Conservation (phyloP, 495 filamentous ascomycete species). For the Terfezia claveryi region DNA sequence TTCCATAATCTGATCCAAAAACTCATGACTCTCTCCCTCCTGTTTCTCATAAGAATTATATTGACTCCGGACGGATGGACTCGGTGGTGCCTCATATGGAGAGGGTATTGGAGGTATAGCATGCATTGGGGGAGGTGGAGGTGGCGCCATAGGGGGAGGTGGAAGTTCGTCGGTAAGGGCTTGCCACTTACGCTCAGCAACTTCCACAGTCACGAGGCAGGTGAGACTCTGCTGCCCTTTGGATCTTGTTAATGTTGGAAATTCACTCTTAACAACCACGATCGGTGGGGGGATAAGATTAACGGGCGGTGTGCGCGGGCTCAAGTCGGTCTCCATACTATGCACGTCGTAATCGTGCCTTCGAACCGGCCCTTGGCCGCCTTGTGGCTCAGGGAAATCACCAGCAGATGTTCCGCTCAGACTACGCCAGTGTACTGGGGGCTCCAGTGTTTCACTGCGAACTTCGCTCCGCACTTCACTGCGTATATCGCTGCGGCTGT, state of each 20-base stretch:
- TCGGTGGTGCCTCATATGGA: slow-evolving; percentile 5
- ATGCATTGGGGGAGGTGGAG: slow-evolving; percentile 15
- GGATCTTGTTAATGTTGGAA: slow-evolving; percentile 76
- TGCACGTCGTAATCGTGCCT: slow-evolving; percentile 92
- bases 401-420: slow-evolving; percentile 43
- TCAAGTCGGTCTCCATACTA: slow-evolving; percentile 78
- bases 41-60: slow-evolving; percentile 24
- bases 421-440: slow-evolving; percentile 40
- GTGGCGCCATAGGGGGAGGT: slow-evolving; percentile 29
- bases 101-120: slow-evolving; percentile 20
- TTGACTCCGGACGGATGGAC: slow-evolving; percentile 7
- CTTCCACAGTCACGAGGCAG: slow-evolving; percentile 84
- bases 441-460: slow-evolving; percentile 31
- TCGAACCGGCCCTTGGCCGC: slow-evolving; percentile 22
- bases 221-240: slow-evolving; percentile 89
- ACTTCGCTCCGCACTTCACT: slow-evolving; percentile 23
- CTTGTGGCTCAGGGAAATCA: slow-evolving; percentile 11
- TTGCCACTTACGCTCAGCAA: slow-evolving; percentile 79
- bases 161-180: slow-evolving; percentile 69
- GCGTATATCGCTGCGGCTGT: slow-evolving; percentile 34
- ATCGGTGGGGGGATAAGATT: slow-evolving; percentile 83
- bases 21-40: slow-evolving; percentile 27
- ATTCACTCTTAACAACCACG: slow-evolving; percentile 87
- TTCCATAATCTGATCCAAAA: slow-evolving; percentile 67
- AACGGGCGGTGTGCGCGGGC: slow-evolving; percentile 41